These are phyloP conservation scores for Geotrichum carabidarum DNA, from an alignment of 1,139 yeast genomes.

Conservation along the genomic window DNA sequence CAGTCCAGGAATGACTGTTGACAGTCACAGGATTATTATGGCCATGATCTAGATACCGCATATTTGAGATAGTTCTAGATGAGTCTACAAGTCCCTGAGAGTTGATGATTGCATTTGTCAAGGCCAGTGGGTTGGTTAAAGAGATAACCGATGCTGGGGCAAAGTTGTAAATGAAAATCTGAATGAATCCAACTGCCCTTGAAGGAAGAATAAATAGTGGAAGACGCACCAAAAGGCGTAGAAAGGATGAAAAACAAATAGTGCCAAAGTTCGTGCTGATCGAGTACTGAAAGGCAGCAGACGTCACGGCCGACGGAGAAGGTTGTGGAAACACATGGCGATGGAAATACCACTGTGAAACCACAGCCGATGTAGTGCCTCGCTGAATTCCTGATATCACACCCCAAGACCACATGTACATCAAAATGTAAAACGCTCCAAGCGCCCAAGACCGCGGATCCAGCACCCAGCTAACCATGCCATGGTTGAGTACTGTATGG, in stretches of 20 bases:
- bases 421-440: constrained; percentile 37
- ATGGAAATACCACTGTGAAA: constrained; percentile 41
- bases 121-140: constrained; percentile 38
- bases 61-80: constrained; percentile 31
- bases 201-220: constrained; percentile 39
- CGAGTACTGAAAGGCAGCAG: constrained; percentile 31
- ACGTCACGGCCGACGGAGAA: constrained; percentile 25
- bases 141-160: constrained; percentile 32
- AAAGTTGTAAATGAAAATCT: constrained; percentile 29
- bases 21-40: constrained; percentile 17
- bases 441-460: constrained; percentile 35
- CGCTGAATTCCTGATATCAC: constrained; percentile 40
- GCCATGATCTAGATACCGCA: constrained; percentile 27
- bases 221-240: constrained; percentile 35
- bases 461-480: constrained; percentile 32
- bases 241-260: constrained; percentile 37
- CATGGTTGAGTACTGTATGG: constrained; percentile 27
- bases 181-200: constrained; percentile 29
- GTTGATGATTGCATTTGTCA: constrained; percentile 38
- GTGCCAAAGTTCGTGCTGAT: constrained; percentile 39
- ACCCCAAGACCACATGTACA: constrained; percentile 44
- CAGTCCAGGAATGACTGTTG: constrained; percentile 27
- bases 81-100: constrained; percentile 34
- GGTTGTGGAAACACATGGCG: constrained; percentile 31
- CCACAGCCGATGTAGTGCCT: constrained; percentile 36